Percentiles rank a stretch among this genome's conserved stretches.
These are phyloP conservation scores for Xylaria intraflava DNA, from an alignment of 495 filamentous ascomycete genomes.

Conservation along the genomic window DNA sequence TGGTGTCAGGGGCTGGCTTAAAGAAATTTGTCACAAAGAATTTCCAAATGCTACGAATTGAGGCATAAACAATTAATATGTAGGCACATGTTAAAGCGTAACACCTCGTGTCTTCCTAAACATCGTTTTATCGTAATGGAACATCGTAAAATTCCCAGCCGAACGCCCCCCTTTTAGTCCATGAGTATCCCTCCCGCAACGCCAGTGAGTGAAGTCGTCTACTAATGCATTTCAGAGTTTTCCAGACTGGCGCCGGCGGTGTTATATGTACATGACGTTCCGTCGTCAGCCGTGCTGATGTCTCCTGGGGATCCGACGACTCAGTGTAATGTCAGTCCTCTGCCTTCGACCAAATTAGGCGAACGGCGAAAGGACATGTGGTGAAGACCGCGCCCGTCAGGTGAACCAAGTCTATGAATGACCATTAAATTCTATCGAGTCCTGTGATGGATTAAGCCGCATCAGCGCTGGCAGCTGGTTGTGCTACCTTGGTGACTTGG, in stretches of 20 bases:
- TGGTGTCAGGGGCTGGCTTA: too few relatives aligned
- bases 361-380: background rate
- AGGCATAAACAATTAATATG: background rate
- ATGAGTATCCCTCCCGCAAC: background rate
- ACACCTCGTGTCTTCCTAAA: slow-evolving; percentile 4
- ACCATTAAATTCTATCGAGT: background rate
- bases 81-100: background rate
- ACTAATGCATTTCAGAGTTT: background rate
- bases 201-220: slow-evolving; percentile 1
- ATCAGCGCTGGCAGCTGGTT: slow-evolving; percentile 64
- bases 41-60: too few relatives aligned
- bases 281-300: background rate
- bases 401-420: background rate
- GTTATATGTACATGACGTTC: slow-evolving; percentile 4
- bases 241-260: background rate
- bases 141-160: background rate
- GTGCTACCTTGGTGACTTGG: slow-evolving; percentile 77
- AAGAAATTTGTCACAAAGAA: too few relatives aligned
- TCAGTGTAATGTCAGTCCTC: background rate
- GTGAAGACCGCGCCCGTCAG: background rate
- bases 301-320: too few relatives aligned
- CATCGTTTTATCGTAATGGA: slow-evolving; percentile 6
- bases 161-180: slow-evolving; percentile 5
- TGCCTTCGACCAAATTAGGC: background rate
- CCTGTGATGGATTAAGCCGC: slow-evolving; percentile 50